Percentiles rank a stretch among this genome's conserved stretches.
Evolutionary conservation across 495 filamentous ascomycete genomes (phyloP).

Genomic region (Hypoxylon rickii): DNA sequence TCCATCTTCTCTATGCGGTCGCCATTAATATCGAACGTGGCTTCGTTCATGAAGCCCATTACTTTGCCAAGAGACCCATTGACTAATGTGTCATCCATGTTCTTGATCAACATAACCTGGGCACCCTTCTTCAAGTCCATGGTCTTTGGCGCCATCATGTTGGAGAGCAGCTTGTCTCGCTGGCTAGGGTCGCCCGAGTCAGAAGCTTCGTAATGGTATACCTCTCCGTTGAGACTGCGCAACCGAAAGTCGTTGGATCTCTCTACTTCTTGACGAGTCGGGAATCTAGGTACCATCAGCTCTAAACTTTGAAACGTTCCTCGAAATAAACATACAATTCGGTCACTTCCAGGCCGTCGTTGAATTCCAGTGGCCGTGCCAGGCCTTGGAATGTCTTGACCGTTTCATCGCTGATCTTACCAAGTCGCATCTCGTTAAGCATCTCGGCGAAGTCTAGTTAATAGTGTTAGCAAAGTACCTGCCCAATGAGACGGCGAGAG

Average conservation of each 20-base stretch:
- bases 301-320: too few species aligned
- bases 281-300: conserved; percentile 81
- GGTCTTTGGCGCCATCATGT: conserved; percentile 85
- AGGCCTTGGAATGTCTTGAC: conserved; percentile 72
- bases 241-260: conserved; percentile 79
- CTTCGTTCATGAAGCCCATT: conserved; percentile 82
- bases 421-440: conserved; percentile 96
- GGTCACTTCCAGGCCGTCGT: conserved; percentile 83
- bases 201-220: conserved; percentile 66
- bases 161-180: conserved; percentile 78
- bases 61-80: conserved; percentile 93
- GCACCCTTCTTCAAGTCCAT: conserved; percentile 87
- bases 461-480: too few species aligned
- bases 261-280: conserved; percentile 89
- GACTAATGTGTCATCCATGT: conserved; percentile 90
- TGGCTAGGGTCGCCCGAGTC: conserved; percentile 76
- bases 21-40: conserved; percentile 68
- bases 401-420: conserved; percentile 71
- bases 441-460: conserved; percentile 79
- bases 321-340: conserved; percentile 73
- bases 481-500: conserved; percentile 16
- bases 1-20: conserved; percentile 58
- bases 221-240: conserved; percentile 67
- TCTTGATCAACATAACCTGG: conserved; percentile 99
- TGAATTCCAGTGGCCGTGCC: conserved; percentile 67